Evolutionary conservation across 768 basidiomycete species (phyloP), one percentile per base, ranked within the genome.

Genomic region (Lactarius sanguifluus): DNA sequence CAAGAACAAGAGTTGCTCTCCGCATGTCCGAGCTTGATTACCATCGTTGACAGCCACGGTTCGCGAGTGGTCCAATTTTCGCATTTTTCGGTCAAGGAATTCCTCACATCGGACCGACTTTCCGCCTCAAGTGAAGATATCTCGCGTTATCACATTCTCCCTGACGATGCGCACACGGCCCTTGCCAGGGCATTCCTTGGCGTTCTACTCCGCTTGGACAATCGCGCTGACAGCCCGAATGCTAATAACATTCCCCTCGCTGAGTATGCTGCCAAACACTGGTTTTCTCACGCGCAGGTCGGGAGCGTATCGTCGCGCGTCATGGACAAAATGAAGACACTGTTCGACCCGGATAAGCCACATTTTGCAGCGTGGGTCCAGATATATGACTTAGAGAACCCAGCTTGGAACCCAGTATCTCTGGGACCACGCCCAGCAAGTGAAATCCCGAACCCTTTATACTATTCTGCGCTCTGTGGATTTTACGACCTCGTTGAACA

Each of bases 1-100:
- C 45, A 47, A 47, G 45, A 47, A 47, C 45, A 47, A 47, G 45
- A 47, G 45, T n/a, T 47, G 10, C 45, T 47, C 45, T 47, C 45
- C 45, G 45, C 45, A 3, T 47, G 45, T 23, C n/a, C 45, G 3
- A 47, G 45, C 9, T 47, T 47, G 45, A n/a, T 47, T n/a, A 47
- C 45, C 45, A 47, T 47, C 20, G n/a, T 47, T 9, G 45, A 47
- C n/a, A 23, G n/a, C 20, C 0, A n/a, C 9, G 2, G 0, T n/a
- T 8, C 1, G n/a, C 45, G 45, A 47, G 45, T 47, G 20, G 45
- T 47, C 9, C 45, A 47, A 47, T 47, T 47, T 47, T 47, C 45
- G 20, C 45, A 47, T 47, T 47, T 45, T 45, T 45, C 43, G 20
- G 43, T 45, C 6, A 45, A 45, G 18, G 43, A 45, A 45, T 45